Percentiles rank a stretch among this genome's conserved stretches.
Evolutionary conservation across 768 basidiomycete species (phyloP).

Genomic region (Kwoniella botswanensis): DNA sequence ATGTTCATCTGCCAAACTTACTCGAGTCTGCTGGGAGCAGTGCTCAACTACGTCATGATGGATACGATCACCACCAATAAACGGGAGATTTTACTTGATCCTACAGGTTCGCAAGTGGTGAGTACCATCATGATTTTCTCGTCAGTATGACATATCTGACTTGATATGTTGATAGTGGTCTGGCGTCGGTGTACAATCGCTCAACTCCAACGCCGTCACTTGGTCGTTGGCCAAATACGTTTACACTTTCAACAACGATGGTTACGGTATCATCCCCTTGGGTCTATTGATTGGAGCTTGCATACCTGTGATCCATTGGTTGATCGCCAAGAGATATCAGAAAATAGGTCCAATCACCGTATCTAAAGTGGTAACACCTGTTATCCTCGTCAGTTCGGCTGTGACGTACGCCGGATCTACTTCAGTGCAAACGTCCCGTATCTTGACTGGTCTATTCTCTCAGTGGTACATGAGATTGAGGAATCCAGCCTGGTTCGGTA

Average conservation of each 20-base stretch:
- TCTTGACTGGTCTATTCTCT: background rate
- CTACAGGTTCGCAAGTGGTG: background rate
- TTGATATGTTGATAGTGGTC: background rate
- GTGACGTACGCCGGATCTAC: background rate
- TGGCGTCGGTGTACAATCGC: background rate
- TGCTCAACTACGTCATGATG: conserved; percentile 1
- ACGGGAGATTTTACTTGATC: background rate
- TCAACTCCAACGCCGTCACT: background rate
- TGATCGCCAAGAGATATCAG: background rate
- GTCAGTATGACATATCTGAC: background rate
- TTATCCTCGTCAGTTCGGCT: background rate
- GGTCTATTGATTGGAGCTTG: background rate
- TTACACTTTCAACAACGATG: background rate
- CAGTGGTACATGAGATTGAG: background rate
- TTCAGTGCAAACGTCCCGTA: background rate
- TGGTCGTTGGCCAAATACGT: background rate
- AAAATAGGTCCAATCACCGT: background rate
- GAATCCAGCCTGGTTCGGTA: background rate
- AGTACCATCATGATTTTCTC: background rate
- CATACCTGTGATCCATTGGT: background rate
- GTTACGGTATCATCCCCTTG: background rate
- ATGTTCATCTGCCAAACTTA: background rate
- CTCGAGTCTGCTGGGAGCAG: background rate
- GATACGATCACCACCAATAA: background rate
- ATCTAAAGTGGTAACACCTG: background rate